phyloP scores from a whole-genome alignment of 164 flowering plant genomes.

The Sextonia rubra region DNA sequence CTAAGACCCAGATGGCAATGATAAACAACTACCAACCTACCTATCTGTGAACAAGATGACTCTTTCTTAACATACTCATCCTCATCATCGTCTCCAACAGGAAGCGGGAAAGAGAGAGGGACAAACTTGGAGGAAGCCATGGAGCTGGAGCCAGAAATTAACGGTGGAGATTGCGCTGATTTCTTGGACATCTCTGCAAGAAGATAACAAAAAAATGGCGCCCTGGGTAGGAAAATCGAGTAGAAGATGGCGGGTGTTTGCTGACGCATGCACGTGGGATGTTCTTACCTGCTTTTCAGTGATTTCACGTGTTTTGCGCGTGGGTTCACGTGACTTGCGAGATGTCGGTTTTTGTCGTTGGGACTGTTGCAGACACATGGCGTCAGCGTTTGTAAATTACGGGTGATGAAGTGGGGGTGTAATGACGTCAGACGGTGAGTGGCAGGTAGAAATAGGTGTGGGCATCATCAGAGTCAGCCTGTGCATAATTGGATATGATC shows the following conservation, averaged over 20 bases:
- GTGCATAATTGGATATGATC: too few relatives aligned
- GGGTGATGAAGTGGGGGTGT: too few relatives aligned
- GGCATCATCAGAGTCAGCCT: too few relatives aligned
- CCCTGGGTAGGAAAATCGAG: too few relatives aligned
- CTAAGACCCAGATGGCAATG: background rate
- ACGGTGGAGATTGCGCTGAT: constrained; percentile 46
- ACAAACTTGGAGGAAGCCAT: constrained; percentile 56
- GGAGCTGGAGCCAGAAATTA: constrained; percentile 41
- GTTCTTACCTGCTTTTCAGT: background rate
- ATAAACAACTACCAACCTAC: constrained; percentile 19
- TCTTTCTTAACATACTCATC: constrained; percentile 59
- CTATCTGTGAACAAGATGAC: constrained; percentile 44
- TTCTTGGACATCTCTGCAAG: constrained; percentile 40
- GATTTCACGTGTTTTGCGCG: constrained; percentile 2
- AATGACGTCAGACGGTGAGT: too few relatives aligned
- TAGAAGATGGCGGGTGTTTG: background rate
- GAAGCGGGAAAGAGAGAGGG: constrained; percentile 10
- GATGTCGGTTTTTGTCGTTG: too few relatives aligned
- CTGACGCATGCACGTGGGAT: background rate
- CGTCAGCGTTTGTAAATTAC: too few relatives aligned
- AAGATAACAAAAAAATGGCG: too few relatives aligned
- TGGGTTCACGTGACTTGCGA: constrained; percentile 8
- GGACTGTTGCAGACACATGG: too few relatives aligned
- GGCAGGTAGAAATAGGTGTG: too few relatives aligned
- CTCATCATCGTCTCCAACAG: constrained; percentile 57